Percentiles rank a stretch among this genome's conserved stretches.
These are phyloP conservation scores for peach (Prunus persica) DNA, from an alignment of 306 rosid genomes.

Conservation along the genomic window DNA sequence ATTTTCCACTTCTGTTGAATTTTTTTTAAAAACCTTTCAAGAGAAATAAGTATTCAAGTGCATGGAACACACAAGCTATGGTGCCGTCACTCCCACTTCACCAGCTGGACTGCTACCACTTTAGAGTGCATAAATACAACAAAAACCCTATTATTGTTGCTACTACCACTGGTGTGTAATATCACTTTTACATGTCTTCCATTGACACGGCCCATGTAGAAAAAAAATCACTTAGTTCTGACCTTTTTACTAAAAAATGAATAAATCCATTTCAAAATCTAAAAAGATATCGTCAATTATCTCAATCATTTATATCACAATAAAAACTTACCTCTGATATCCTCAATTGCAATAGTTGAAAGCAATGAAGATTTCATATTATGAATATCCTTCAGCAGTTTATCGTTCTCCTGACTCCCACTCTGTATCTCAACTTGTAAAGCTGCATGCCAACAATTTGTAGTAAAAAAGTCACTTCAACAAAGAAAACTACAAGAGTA, in stretches of 20 bases:
- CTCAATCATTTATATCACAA: neutral
- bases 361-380: slow-evolving; percentile 45
- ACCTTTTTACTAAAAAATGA: neutral
- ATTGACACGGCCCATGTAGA: neutral
- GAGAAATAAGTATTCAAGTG: neutral
- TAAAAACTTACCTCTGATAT: slow-evolving; percentile 32
- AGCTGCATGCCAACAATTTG: slow-evolving; percentile 39
- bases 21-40: neutral
- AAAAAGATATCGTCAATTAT: neutral
- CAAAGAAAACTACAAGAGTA: neutral
- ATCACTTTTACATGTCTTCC: neutral
- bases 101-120: neutral
- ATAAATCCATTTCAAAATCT: neutral
- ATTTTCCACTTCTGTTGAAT: neutral
- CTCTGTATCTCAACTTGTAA: slow-evolving; percentile 47
- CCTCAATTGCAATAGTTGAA: slow-evolving; percentile 42
- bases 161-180: neutral
- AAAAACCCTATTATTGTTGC: neutral
- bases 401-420: slow-evolving; percentile 53
- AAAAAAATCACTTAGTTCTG: neutral
- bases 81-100: too few species aligned
- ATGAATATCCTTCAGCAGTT: slow-evolving; percentile 52
- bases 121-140: neutral
- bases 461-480: neutral
- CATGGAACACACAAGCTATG: neutral